phyloP scores from a whole-genome alignment of 371 early-diverging fungal species.

The Catenaria anguillulae region DNA sequence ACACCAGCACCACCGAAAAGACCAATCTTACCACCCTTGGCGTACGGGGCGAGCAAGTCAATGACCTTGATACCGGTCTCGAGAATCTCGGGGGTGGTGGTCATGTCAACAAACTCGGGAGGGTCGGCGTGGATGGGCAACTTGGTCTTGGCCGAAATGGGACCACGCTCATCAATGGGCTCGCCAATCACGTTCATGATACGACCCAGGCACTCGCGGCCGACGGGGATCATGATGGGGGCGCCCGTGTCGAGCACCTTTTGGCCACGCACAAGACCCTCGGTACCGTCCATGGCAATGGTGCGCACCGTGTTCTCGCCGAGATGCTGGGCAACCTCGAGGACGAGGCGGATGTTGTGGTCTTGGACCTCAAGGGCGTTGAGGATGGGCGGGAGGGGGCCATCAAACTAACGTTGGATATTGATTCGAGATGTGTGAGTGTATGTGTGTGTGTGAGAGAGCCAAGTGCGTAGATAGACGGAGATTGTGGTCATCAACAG shows the following conservation, averaged over 20 bases:
- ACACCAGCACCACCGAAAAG: constrained; percentile 98
- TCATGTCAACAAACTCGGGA: constrained; percentile 91
- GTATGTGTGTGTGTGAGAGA: too few species aligned
- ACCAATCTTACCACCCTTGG: constrained; percentile 96
- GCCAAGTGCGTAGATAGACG: too few species aligned
- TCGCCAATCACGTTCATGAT: constrained; percentile 98
- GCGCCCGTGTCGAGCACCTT: constrained; percentile 83
- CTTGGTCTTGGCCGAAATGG: constrained; percentile 74
- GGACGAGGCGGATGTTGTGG: constrained; percentile 70
- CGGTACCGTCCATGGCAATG: constrained; percentile 97
- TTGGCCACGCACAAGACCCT: constrained; percentile 95
- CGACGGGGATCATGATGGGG: constrained; percentile 88
- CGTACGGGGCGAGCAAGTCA: constrained; percentile 94
- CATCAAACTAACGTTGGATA: constrained; percentile 34
- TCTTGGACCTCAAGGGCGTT: constrained; percentile 90
- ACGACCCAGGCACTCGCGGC: constrained; percentile 89
- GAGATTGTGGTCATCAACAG: too few species aligned
- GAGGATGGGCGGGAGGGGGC: constrained; percentile 82
- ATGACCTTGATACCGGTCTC: constrained; percentile 98
- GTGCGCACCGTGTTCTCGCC: constrained; percentile 96
- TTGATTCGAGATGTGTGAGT: too few species aligned
- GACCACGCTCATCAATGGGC: constrained; percentile 95
- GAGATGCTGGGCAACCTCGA: constrained; percentile 93
- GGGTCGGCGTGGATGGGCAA: constrained; percentile 87
- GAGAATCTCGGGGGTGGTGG: constrained; percentile 87